Evolutionary conservation across 371 early-diverging fungal genomes (phyloP).

Genomic region (Sporodiniella umbellata): DNA sequence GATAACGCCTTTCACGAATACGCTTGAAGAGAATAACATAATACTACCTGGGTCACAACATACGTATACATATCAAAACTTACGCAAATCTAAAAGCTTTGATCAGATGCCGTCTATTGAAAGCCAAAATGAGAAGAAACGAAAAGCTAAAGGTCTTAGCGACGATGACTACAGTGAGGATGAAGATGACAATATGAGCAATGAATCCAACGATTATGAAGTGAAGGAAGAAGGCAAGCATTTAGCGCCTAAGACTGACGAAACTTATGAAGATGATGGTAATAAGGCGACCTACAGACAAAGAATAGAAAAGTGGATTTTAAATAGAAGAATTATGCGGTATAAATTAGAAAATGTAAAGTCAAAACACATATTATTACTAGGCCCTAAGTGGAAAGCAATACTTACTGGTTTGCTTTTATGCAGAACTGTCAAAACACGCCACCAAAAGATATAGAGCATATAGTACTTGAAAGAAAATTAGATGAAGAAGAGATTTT

Average conservation of each 20-base stretch:
- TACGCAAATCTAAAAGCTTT: slow-evolving; percentile 6
- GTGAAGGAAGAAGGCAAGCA: slow-evolving; percentile 1
- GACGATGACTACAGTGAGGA: slow-evolving; percentile 12
- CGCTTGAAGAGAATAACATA: slow-evolving; percentile 16
- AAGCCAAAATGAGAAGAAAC: background rate
- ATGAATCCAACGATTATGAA: slow-evolving; percentile 7
- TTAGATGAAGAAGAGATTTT: slow-evolving; percentile 46
- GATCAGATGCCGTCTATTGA: slow-evolving; percentile 7
- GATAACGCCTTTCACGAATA: slow-evolving; percentile 70
- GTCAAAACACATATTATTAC: too few relatives aligned
- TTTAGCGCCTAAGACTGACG: slow-evolving; percentile 7
- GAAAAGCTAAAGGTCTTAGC: slow-evolving; percentile 4
- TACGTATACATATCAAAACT: slow-evolving; percentile 24
- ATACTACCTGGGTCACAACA: slow-evolving; percentile 10
- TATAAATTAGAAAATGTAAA: slow-evolving; percentile 22
- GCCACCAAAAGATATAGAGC: slow-evolving; percentile 11
- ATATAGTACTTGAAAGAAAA: background rate
- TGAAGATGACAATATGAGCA: slow-evolving; percentile 1
- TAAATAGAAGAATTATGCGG: slow-evolving; percentile 46
- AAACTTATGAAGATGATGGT: slow-evolving; percentile 59
- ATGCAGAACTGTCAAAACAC: too few relatives aligned
- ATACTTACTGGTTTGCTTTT: too few relatives aligned
- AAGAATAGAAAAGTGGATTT: slow-evolving; percentile 57
- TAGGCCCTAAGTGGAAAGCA: too few relatives aligned
- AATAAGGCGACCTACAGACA: slow-evolving; percentile 54